Evolutionary conservation across 108 stramenopile species (phyloP).

Genomic region (Fragilaria crotonensis): DNA sequence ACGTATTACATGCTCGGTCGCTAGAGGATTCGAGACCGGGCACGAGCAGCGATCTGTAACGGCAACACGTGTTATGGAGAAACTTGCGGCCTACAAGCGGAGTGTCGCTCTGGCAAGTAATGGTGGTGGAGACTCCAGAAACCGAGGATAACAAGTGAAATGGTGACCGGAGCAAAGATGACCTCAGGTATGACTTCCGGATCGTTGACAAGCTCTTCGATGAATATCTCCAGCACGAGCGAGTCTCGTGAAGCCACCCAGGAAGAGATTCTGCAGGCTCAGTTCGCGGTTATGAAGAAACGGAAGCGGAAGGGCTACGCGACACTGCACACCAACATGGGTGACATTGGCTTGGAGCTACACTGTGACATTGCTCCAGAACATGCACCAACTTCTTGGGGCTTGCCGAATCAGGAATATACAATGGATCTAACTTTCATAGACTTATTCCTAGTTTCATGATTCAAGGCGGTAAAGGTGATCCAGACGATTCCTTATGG

Average conservation of each 20-base stretch:
- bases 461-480: constrained; percentile 84
- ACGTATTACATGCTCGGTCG: constrained; percentile 46
- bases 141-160: constrained; percentile 49
- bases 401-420: constrained; percentile 72
- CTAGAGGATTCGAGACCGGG: not conserved
- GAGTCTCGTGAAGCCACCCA: constrained; percentile 64
- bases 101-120: not conserved
- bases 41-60: constrained; percentile 56
- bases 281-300: constrained; percentile 54
- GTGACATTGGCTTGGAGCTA: constrained; percentile 87
- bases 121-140: constrained; percentile 4
- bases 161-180: constrained; percentile 49
- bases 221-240: constrained; percentile 45
- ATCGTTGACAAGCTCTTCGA: constrained; percentile 64
- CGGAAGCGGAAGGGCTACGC: constrained; percentile 89
- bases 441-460: constrained; percentile 86
- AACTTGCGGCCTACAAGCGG: constrained; percentile 23
- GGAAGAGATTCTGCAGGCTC: constrained; percentile 80
- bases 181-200: constrained; percentile 68
- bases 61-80: constrained; percentile 76
- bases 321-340: constrained; percentile 69
- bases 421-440: constrained; percentile 88
- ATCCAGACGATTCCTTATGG: constrained; percentile 76
- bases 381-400: constrained; percentile 91
- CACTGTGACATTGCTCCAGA: constrained; percentile 89